A percentile compares a stretch with the other conserved stretches of the same genome.
phyloP scores from a whole-genome alignment of 192 early-diverging fungal species.

The Umbelopsis sp. region DNA sequence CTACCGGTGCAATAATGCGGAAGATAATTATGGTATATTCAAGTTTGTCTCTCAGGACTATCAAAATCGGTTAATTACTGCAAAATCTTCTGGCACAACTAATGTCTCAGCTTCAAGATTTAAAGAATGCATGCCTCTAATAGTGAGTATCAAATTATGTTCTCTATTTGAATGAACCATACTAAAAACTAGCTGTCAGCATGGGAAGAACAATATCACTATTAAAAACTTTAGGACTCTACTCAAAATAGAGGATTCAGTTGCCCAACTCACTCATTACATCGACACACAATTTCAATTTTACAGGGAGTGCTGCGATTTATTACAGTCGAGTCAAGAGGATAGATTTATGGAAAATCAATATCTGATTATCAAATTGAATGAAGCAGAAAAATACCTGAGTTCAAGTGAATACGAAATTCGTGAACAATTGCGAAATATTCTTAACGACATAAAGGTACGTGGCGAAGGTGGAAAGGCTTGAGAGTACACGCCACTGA shows the following conservation, averaged over 20 bases:
- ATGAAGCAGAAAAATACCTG: constrained; percentile 13
- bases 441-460: background rate
- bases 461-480: too few relatives aligned
- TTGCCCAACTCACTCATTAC: background rate
- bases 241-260: background rate
- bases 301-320: constrained; percentile 5
- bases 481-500: too few relatives aligned
- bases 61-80: background rate
- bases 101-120: background rate
- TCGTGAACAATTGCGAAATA: background rate
- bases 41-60: constrained; percentile 8
- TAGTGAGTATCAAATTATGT: background rate
- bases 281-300: constrained; percentile 6
- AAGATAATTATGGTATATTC: constrained; percentile 1
- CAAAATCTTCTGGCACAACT: background rate
- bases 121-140: background rate
- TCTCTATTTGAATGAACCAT: background rate
- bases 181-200: background rate
- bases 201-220: background rate
- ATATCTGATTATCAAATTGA: background rate
- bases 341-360: constrained; percentile 5
- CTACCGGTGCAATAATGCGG: background rate
- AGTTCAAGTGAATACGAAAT: background rate
- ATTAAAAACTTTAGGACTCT: background rate
- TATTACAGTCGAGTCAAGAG: background rate